Conservation (phyloP, 139 green algal genomes). For the Axilococcus clingmanii region DNA sequence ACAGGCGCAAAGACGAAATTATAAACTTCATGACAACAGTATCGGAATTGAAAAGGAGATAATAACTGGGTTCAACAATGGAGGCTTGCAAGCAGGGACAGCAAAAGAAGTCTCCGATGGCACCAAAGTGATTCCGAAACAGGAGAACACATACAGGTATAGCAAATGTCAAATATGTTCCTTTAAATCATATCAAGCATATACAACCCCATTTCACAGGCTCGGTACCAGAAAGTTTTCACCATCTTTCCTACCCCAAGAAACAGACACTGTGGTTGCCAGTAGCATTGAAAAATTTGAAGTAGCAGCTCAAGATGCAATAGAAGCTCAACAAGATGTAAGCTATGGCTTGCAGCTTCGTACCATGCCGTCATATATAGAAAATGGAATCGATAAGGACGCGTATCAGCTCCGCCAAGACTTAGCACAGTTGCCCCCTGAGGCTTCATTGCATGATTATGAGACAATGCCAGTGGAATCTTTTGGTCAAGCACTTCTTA, state of each 20-base stretch:
- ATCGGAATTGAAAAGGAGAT: conserved; percentile 4
- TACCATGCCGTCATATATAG: not conserved
- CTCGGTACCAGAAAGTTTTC: too few species aligned
- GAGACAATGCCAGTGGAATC: conserved; percentile 66
- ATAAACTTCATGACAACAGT: not conserved
- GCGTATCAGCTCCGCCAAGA: conserved; percentile 13
- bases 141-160: conserved; percentile 29
- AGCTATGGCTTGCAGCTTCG: conserved; percentile 12
- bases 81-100: conserved; percentile 15
- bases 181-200: conserved; percentile 3
- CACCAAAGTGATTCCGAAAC: conserved; percentile 18
- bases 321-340: conserved; percentile 11
- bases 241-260: conserved; percentile 26
- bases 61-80: conserved; percentile 16
- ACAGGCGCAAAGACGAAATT: not conserved
- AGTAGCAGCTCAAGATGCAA: conserved; percentile 15
- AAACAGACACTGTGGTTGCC: too few species aligned
- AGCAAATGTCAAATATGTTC: not conserved
- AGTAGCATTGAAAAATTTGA: conserved; percentile 34
- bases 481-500: conserved; percentile 73
- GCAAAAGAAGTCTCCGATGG: not conserved
- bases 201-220: not conserved
- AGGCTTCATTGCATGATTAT: conserved; percentile 44
- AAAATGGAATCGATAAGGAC: conserved; percentile 1
- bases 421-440: conserved; percentile 13